phyloP scores from a whole-genome alignment of 306 rosid genomes.

The Alnus glutinosa region DNA sequence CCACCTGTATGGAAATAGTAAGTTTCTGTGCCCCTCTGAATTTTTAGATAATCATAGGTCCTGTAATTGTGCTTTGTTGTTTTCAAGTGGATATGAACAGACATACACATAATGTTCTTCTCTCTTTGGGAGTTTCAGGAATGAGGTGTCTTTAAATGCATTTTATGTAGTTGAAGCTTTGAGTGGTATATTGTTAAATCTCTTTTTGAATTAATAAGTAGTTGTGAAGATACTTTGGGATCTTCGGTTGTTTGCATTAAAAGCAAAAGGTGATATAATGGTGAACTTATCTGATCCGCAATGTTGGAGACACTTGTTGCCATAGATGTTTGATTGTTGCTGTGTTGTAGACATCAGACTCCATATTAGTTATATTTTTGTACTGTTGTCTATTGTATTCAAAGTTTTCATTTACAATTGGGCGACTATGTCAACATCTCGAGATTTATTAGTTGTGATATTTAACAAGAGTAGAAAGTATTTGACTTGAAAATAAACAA shows the following conservation, averaged over 20 bases:
- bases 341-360: too few relatives aligned
- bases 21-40: slow-evolving; percentile 23
- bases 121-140: not conserved
- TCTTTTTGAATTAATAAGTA: not conserved
- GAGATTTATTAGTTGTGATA: not conserved
- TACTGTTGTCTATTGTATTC: not conserved
- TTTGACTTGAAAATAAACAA: not conserved
- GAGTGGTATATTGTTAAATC: not conserved
- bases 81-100: not conserved
- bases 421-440: not conserved
- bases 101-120: not conserved
- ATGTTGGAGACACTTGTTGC: too few relatives aligned
- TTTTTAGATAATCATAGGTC: not conserved
- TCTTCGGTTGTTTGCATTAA: not conserved
- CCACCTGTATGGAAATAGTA: slow-evolving; percentile 92
- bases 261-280: not conserved
- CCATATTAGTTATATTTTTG: too few relatives aligned
- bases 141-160: not conserved
- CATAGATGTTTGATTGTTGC: too few relatives aligned
- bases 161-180: not conserved
- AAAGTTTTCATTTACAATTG: not conserved
- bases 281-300: not conserved
- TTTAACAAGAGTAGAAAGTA: not conserved
- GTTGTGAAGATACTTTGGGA: not conserved
- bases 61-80: not conserved